These are phyloP conservation scores for Chaetomium sp. DNA, from an alignment of 2,329 filamentous ascomycete species.

Conservation along the genomic window DNA sequence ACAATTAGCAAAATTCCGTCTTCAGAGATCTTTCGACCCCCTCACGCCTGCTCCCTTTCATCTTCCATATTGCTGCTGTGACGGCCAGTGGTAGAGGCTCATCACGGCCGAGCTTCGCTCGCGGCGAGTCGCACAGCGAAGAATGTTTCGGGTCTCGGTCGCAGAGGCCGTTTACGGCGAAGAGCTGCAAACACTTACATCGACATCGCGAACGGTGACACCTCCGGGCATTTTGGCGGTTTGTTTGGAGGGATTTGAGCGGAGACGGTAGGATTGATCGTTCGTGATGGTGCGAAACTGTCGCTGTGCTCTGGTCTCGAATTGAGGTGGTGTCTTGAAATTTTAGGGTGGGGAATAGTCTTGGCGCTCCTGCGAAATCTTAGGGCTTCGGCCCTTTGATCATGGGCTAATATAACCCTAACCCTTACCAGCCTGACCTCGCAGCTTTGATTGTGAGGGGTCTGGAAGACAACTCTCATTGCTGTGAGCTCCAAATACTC, in stretches of 20 bases:
- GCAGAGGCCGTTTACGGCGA: slow-evolving; percentile 27
- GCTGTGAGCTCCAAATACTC: too few species aligned
- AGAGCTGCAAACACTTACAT: slow-evolving; percentile 53
- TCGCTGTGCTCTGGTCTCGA: slow-evolving; percentile 1
- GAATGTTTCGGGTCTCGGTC: slow-evolving; percentile 21
- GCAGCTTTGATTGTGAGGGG: too few species aligned
- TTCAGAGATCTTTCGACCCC: slow-evolving; percentile 66
- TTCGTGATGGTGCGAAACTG: slow-evolving; percentile 18
- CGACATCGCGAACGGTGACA: slow-evolving; percentile 78
- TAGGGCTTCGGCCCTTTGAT: slow-evolving; percentile 4
- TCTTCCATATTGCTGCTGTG: slow-evolving; percentile 27
- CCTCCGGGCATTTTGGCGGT: slow-evolving; percentile 67
- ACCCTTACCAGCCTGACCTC: neutral
- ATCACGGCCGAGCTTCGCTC: slow-evolving; percentile 18
- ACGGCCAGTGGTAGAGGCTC: slow-evolving; percentile 12
- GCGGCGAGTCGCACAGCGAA: slow-evolving; percentile 20
- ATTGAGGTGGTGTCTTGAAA: slow-evolving; percentile 13
- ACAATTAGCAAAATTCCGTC: slow-evolving; percentile 67
- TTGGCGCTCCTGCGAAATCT: slow-evolving; percentile 8
- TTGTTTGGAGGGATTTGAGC: slow-evolving; percentile 19
- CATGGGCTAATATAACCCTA: neutral
- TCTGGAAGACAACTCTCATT: too few species aligned
- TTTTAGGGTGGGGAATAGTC: slow-evolving; percentile 16
- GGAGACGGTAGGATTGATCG: slow-evolving; percentile 19
- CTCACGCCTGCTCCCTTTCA: slow-evolving; percentile 59